These are phyloP conservation scores for Mortierella polycephala DNA, from an alignment of 371 early-diverging fungal species.

Conservation along the genomic window DNA sequence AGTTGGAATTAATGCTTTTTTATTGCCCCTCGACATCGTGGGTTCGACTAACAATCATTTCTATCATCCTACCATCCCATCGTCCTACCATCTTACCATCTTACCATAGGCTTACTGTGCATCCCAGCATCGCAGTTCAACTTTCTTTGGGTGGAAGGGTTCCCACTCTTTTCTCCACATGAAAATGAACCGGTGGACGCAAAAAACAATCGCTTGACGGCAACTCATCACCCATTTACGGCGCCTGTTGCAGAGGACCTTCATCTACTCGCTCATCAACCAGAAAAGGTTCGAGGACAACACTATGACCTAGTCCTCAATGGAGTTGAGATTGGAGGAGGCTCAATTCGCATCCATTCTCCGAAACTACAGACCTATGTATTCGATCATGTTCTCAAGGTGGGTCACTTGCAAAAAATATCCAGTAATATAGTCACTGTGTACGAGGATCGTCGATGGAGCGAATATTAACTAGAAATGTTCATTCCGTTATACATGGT, in stretches of 20 bases:
- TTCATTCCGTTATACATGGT: no score
- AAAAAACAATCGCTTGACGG: constrained; percentile 56
- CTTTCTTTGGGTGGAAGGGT: constrained; percentile 91
- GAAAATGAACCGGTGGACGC: constrained; percentile 53
- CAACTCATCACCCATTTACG: constrained; percentile 95
- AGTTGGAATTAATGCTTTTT: neutral
- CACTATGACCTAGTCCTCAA: constrained; percentile 94
- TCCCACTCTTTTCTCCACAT: constrained; percentile 87
- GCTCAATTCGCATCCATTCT: constrained; percentile 90
- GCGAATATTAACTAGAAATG: no score
- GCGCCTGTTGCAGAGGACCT: constrained; percentile 81
- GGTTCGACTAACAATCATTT: no score
- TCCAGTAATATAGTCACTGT: no score
- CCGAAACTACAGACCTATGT: constrained; percentile 81
- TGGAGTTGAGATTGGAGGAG: constrained; percentile 93
- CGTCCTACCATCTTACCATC: neutral
- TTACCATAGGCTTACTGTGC: constrained; percentile 52
- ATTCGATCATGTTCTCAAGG: constrained; percentile 76
- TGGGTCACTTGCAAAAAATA: constrained; percentile 10
- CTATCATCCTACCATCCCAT: neutral
- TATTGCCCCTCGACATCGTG: neutral
- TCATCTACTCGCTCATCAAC: constrained; percentile 67
- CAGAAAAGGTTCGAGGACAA: constrained; percentile 79
- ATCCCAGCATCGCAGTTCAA: constrained; percentile 65
- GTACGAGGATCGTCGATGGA: no score